Evolutionary conservation across 2,329 filamentous ascomycete genomes (phyloP).

Genomic region (Colletotrichum lupini): DNA sequence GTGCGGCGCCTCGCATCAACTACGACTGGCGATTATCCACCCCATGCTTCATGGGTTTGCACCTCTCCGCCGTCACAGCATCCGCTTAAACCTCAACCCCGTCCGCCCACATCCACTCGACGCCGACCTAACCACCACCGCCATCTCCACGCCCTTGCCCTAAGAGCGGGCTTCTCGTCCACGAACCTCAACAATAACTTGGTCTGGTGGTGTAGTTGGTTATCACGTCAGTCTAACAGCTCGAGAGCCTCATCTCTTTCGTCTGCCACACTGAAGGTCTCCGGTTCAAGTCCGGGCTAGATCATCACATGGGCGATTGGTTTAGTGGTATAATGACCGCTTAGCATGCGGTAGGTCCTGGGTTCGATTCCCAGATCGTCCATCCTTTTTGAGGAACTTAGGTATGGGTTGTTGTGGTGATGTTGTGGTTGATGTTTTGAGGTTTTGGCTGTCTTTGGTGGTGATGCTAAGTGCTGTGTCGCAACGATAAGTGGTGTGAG

Average conservation of each 20-base stretch:
- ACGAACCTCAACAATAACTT: not conserved
- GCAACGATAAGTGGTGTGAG: no score
- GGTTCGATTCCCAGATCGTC: constrained; percentile 34
- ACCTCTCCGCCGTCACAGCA: constrained; percentile 12
- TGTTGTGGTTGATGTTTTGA: not conserved
- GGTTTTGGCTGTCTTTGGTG: not conserved
- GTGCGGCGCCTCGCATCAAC: fast-evolving
- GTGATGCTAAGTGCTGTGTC: no score
- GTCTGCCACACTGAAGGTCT: constrained; percentile 31
- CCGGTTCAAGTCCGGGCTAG: constrained; percentile 35
- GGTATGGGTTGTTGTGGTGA: not conserved
- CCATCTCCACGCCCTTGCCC: no score
- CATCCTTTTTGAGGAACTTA: not conserved
- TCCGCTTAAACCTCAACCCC: no score
- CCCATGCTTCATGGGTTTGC: constrained; percentile 23
- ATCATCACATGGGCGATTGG: constrained; percentile 29
- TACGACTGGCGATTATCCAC: not conserved
- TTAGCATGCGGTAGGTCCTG: constrained; percentile 34
- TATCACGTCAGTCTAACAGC: constrained; percentile 61
- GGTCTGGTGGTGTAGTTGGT: constrained; percentile 52
- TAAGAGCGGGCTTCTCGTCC: no score
- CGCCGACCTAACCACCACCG: no score
- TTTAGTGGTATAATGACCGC: constrained; percentile 35
- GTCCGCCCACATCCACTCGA: no score
- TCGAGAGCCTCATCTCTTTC: not conserved